Base-by-base conservation (phyloP, 1,284 basidiomycete genomes). In the Cryptococcus sp. region DNA sequence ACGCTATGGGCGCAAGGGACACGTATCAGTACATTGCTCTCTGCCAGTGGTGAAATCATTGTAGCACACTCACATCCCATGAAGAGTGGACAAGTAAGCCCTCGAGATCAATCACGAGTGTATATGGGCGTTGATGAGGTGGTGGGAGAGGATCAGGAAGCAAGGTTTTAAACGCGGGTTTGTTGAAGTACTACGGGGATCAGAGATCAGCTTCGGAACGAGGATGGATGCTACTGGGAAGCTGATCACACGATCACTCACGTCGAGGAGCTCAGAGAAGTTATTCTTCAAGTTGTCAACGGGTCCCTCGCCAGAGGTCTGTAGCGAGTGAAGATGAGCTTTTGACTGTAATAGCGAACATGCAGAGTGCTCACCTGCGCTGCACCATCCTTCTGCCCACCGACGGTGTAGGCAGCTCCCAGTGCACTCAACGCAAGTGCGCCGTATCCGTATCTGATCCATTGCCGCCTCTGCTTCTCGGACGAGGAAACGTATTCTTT, bases 131-230 rank as follows among this genome's bases (percentile, higher is more conserved):
- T 76, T 89, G 87, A 67, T 92, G 87, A 4, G 90, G 89, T 46
- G 87, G 82, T 4, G 93, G 91, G 48, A 91, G 82, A 5, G 89
- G 89, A 55, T 91, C 89, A 0, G 96, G 96, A 4, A 99, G 84
- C 2, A 99, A 84, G 72, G 94, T 89, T 26, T 87, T 83, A 88
- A 92, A 98, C 39, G 88, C 86, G 1, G 96, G 95, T 79, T 96
- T 89, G 71, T 88, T 92, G 77, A 96, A 93, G 75, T 86, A 87
- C 89, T 94, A 70, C 17, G 46, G 17, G 38, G 26, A 13, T 34
- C 25, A 13, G 26, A 37, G 22, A 41, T 38, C 52, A 23, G 34
- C 50, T 44, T 43, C 11, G 20, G n/a, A 3, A 5, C 44, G 23
- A 38, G 17, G 10, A n/a, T 43, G 15, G 37, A 29, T 1, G 20